phyloP scores from a whole-genome alignment of 2,329 filamentous ascomycete species.

The Trichoderma koningiopsis region DNA sequence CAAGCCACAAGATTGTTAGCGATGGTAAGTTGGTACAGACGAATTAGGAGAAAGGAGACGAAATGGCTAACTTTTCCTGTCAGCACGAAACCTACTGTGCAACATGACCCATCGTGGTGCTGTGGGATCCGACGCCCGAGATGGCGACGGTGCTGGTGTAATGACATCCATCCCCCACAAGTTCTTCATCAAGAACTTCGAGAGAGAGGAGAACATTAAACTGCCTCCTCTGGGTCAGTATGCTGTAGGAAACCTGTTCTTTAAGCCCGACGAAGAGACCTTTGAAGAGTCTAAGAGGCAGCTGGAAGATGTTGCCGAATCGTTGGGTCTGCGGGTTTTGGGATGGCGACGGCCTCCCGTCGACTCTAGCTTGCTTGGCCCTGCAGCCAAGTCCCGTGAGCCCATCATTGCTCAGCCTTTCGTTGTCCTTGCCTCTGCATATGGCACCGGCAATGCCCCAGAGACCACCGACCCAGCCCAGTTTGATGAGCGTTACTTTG shows the following conservation, averaged over 20 bases:
- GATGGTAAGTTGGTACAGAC: constrained; percentile 70
- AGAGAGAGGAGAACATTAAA: constrained; percentile 83
- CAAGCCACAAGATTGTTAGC: constrained; percentile 97
- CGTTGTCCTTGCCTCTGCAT: constrained; percentile 82
- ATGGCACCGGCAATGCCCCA: constrained; percentile 78
- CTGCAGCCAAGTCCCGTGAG: constrained; percentile 90
- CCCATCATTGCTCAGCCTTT: constrained; percentile 95
- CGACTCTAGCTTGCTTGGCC: constrained; percentile 89
- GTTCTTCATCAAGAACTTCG: constrained; percentile 99
- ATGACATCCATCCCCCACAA: constrained; percentile 99
- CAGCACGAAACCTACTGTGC: constrained; percentile 90
- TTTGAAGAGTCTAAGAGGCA: constrained; percentile 86
- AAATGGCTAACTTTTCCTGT: constrained; percentile 18
- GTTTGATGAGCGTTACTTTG: constrained; percentile 85
- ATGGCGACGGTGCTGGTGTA: constrained; percentile 97
- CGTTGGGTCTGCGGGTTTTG: constrained; percentile 83
- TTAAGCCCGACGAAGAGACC: constrained; percentile 92
- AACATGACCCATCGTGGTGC: constrained; percentile 99
- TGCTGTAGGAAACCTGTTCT: constrained; percentile 96
- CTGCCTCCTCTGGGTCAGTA: constrained; percentile 90
- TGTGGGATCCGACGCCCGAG: constrained; percentile 94
- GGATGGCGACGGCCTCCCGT: constrained; percentile 96
- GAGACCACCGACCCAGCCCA: constrained; percentile 74
- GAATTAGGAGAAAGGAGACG: neutral
- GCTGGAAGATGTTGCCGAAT: constrained; percentile 91